Evolutionary conservation across 2,329 filamentous ascomycete genomes (phyloP).

Genomic region (Graphilbum fragrans): DNA sequence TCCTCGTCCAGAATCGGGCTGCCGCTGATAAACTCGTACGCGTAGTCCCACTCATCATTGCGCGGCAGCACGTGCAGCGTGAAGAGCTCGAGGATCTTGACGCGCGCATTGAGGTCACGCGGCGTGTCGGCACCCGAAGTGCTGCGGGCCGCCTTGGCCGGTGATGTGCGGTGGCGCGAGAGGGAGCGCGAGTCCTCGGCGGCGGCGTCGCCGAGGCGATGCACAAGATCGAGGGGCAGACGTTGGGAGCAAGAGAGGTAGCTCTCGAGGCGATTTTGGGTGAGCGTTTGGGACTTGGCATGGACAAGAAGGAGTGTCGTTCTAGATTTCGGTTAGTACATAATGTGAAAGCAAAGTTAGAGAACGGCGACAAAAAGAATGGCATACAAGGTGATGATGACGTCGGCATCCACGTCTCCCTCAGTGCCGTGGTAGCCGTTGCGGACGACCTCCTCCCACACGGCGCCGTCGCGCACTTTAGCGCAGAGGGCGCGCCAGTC

Average conservation of each 20-base stretch:
- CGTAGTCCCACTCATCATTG: constrained; percentile 94
- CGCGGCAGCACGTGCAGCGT: constrained; percentile 87
- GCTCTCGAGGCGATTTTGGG: constrained; percentile 77
- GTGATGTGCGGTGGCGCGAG: constrained; percentile 29
- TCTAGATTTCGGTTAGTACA: too few relatives aligned
- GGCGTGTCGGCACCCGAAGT: constrained; percentile 64
- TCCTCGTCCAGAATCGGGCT: constrained; percentile 87
- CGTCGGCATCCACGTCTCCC: constrained; percentile 85
- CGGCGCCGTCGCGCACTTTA: constrained; percentile 74
- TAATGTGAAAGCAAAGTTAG: too few relatives aligned
- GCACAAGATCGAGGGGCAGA: constrained; percentile 57
- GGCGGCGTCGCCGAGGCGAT: constrained; percentile 36
- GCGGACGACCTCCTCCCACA: constrained; percentile 90
- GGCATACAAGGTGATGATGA: constrained; percentile 73
- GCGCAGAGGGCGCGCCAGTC: constrained; percentile 73
- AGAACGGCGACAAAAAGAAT: not conserved
- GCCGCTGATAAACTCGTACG: constrained; percentile 76
- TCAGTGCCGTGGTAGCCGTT: constrained; percentile 82
- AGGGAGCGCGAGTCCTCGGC: constrained; percentile 17
- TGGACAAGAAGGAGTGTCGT: constrained; percentile 87
- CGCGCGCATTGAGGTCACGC: constrained; percentile 67
- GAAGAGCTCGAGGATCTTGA: constrained; percentile 92
- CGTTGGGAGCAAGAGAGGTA: constrained; percentile 70
- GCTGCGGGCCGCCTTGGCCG: constrained; percentile 17
- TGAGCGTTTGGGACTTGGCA: constrained; percentile 68